Base-by-base conservation (phyloP, 495 filamentous ascomycete species). In the Penicillium canariense region DNA sequence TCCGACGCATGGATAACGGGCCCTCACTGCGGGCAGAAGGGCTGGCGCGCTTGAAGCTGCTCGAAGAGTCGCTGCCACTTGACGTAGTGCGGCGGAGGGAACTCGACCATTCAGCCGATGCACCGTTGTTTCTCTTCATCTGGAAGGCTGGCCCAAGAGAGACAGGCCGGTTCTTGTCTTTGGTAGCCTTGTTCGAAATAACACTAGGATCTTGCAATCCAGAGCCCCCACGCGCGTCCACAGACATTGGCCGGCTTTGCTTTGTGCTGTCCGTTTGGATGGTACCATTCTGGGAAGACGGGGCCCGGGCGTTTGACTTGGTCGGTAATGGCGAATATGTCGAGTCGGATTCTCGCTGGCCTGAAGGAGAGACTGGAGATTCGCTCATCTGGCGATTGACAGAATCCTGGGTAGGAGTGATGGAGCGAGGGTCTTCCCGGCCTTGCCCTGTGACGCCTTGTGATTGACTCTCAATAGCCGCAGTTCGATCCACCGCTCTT, bases 51-150 rank as follows among this genome's bases (percentile, higher is more conserved):
- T 75, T 79, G 73, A 87, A 87, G 60, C 81, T 84, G 62, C 82
- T 86, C 7, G 80, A 81, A 5, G 80, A 83, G 56, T 84, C 83
- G 50, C 81, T 85, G 45, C 78, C 83, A 60, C 81, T 80, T 0
- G 77, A 77, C 53, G 61, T 55, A 0, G 59, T 68, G 4, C 78
- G 69, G 20, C 61, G 55, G 10, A 63, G 58, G 18, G 53, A 57
- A 48, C 3, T 22, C 22, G 60, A 60, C 23, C 55, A 55, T 15
- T 28, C 31, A 25, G 39, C 18, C 26, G 26, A 31, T 11, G 18
- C 12, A n/a, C 50, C 46, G 22, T 23, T 35, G 2, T 26, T 14
- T 23, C 11, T 26, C 10, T 28, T 53, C 40, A 53, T 53, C 9
- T 59, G 60, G n/a, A 60, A 56, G 17, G 46, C 52, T 2, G 68